Conservation (phyloP, 2,329 filamentous ascomycete genomes). For the Coniosporium tulheliwenetii region DNA sequence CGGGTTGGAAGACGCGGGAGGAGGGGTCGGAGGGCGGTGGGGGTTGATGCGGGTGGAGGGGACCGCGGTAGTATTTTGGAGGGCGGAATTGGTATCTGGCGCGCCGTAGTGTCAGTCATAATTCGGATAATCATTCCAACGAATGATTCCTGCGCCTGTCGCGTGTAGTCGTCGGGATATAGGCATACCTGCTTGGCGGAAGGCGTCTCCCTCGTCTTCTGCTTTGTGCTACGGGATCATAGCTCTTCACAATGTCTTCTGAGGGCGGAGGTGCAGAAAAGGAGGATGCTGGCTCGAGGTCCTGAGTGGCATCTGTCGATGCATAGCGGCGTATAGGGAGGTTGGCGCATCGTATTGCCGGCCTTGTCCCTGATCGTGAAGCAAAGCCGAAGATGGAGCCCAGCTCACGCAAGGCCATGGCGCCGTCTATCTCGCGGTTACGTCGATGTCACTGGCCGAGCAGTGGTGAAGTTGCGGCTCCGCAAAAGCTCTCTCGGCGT, state of each 20-base stretch:
- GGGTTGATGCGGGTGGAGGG: slow-evolving; percentile 82
- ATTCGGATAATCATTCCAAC: neutral
- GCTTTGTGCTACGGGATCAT: slow-evolving; percentile 32
- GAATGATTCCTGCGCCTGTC: too few relatives aligned
- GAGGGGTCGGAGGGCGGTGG: slow-evolving; percentile 74
- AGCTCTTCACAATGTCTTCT: slow-evolving; percentile 26
- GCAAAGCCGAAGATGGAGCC: neutral
- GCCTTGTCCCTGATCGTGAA: neutral
- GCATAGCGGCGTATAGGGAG: slow-evolving; percentile 25
- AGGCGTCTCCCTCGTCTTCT: slow-evolving; percentile 24
- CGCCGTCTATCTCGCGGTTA: neutral
- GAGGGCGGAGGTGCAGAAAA: slow-evolving; percentile 22
- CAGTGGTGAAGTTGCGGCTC: too few relatives aligned
- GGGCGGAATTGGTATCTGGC: slow-evolving; percentile 84
- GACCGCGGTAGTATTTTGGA: slow-evolving; percentile 87
- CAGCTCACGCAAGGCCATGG: neutral
- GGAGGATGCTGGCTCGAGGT: slow-evolving; percentile 33
- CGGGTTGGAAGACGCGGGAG: slow-evolving; percentile 77
- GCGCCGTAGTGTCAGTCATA: neutral
- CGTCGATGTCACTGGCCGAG: neutral
- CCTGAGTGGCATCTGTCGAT: slow-evolving; percentile 22
- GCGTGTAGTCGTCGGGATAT: too few relatives aligned
- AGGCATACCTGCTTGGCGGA: slow-evolving; percentile 36
- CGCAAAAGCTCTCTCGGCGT: too few relatives aligned
- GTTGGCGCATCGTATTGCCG: neutral